These are phyloP conservation scores for Scedosporium apiospermum DNA, from an alignment of 2,329 filamentous ascomycete species.

Conservation along the genomic window DNA sequence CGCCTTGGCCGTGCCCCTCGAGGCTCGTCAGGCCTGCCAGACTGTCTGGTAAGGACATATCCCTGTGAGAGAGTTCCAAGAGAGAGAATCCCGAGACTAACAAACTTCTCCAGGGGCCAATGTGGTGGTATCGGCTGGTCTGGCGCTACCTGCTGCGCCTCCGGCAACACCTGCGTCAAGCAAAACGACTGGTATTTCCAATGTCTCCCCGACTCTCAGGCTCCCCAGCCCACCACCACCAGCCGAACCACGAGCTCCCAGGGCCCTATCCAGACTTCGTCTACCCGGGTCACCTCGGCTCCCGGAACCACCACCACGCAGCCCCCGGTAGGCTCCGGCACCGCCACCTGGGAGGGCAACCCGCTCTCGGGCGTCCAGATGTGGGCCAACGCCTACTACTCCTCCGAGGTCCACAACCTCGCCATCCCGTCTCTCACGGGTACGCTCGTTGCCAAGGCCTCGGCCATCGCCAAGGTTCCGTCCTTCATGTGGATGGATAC, in stretches of 20 bases:
- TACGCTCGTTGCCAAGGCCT: constrained; percentile 40
- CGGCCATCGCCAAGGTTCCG: constrained; percentile 42
- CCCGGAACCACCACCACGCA: constrained; percentile 14
- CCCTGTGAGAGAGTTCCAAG: neutral
- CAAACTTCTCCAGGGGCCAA: constrained; percentile 3
- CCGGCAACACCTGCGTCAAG: constrained; percentile 7
- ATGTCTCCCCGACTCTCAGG: constrained; percentile 4
- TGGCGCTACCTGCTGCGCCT: constrained; percentile 6
- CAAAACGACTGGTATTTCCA: constrained; percentile 9
- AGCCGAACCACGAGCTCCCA: constrained; percentile 17
- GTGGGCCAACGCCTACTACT: constrained; percentile 46
- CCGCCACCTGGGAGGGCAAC: constrained; percentile 38
- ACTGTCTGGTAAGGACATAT: neutral
- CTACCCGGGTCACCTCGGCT: constrained; percentile 13
- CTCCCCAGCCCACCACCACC: constrained; percentile 6
- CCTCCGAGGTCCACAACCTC: constrained; percentile 40
- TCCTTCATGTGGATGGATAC: constrained; percentile 47
- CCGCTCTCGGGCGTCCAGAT: constrained; percentile 40
- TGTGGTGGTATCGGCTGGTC: constrained; percentile 8
- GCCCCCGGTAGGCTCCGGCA: constrained; percentile 19
- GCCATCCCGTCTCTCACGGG: constrained; percentile 56
- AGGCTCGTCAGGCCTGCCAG: constrained; percentile 3
- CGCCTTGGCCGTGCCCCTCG: neutral
- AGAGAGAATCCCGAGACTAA: neutral
- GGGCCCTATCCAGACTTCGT: constrained; percentile 1